Evolutionary conservation across 2,329 filamentous ascomycete genomes (phyloP), one percentile per base, ranked within the genome.

Genomic region (Colletotrichum cordylinicola): DNA sequence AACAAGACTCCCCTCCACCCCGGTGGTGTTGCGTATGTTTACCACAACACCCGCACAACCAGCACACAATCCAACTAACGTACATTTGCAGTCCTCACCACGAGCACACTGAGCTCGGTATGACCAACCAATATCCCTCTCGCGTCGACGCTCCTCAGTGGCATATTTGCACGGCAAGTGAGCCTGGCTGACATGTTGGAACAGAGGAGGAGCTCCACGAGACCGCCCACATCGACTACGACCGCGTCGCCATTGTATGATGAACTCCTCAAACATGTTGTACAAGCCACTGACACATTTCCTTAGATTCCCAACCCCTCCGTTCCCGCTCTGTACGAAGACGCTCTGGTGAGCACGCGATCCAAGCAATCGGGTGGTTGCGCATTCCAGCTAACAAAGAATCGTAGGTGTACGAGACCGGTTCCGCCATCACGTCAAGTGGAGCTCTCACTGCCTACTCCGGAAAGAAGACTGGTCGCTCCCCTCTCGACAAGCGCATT

Each of bases 181-280:
- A 69, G 60, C 35, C n/a, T 67, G 16, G 67, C 67, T 70, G 56
- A 76, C 37, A 27, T 52, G 18, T n/a, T 27, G 56, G 24, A 37
- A 69, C 79, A 88, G 90, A 99, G 89, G 96, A 98, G 89, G 95
- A 79, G 86, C 94, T 99, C 77, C 96, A 98, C 87, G 95, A 98
- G 87, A 96, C 94, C 84, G 97, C 97, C 80, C 96, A 99, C 91
- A 99, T 99, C 84, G 97, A 99, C 91, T 99, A 98, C 86, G 95
- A 98, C 88, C 94, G 96, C 84, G 97, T 99, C 83, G 95, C 97
- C 78, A 99, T 99, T 90, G 96, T 98, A 91, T 48, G 56, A 73
- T 12, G 61, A 18, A 4, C 13, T 10, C 10, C 35, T 13, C 52
- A 16, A 27, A 52, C 6, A 6, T 12, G 18, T 24, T 13, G 8